Evolutionary conservation across 1,284 basidiomycete species (phyloP).

Genomic region (Tilletia walkeri): DNA sequence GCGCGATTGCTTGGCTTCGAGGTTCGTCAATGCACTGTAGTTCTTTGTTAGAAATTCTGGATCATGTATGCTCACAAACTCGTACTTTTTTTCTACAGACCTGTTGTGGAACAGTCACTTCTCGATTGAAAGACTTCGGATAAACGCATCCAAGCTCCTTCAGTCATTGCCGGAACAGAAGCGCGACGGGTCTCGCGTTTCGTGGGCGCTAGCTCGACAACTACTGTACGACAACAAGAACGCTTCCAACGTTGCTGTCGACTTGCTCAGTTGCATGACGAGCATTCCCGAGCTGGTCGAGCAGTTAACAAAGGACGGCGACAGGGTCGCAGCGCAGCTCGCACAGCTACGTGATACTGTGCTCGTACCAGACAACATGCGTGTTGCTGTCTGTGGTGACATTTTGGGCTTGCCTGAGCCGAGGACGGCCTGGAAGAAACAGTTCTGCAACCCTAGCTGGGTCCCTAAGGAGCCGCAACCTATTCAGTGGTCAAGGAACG

Average conservation of each 20-base stretch:
- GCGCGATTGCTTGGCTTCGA: constrained; percentile 79
- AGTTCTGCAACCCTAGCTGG: neutral
- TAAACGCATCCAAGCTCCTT: constrained; percentile 82
- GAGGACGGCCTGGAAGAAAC: constrained; percentile 57
- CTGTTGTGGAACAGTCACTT: constrained; percentile 80
- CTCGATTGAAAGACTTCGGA: constrained; percentile 79
- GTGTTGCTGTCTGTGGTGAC: constrained; percentile 85
- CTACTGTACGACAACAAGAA: constrained; percentile 68
- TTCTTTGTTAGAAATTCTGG: neutral
- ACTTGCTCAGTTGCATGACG: constrained; percentile 73
- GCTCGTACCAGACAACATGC: constrained; percentile 70
- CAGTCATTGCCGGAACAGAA: constrained; percentile 92
- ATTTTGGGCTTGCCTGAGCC: constrained; percentile 72
- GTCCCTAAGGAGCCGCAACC: constrained; percentile 58
- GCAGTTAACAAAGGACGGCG: constrained; percentile 59
- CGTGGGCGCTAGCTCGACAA: constrained; percentile 70
- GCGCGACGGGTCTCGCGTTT: constrained; percentile 78
- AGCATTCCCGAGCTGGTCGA: constrained; percentile 75
- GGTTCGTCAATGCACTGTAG: neutral
- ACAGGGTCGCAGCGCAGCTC: constrained; percentile 40
- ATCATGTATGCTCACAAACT: neutral
- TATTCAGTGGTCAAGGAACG: constrained; percentile 69
- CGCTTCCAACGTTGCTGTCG: constrained; percentile 72
- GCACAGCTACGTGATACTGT: constrained; percentile 39
- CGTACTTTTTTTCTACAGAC: constrained; percentile 58